A percentile compares a stretch with the other conserved stretches of the same genome.
Evolutionary conservation across 805 yeast genomes (phyloP).

Genomic region (Naumovozyma dairenensis): DNA sequence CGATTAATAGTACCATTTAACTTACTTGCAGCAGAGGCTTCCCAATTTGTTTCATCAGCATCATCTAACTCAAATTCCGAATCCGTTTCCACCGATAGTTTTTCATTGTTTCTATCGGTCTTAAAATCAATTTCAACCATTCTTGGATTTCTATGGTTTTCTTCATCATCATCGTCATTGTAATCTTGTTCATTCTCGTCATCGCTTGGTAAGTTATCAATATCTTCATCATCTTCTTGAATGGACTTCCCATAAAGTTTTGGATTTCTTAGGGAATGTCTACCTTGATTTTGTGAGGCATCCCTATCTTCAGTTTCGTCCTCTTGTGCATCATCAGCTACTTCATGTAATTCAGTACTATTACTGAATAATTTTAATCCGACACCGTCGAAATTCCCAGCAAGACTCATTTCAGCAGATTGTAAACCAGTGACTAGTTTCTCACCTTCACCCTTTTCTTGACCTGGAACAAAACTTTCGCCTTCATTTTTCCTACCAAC

Average conservation of each 20-base stretch:
- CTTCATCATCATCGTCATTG: conserved; percentile 31
- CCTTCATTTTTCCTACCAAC: conserved; percentile 29
- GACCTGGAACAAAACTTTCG: conserved; percentile 46
- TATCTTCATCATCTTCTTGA: conserved; percentile 37
- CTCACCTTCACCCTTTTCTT: conserved; percentile 78
- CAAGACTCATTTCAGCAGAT: conserved; percentile 49
- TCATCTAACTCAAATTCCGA: conserved; percentile 38
- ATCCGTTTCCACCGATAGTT: conserved; percentile 41
- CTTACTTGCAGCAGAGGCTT: conserved; percentile 44
- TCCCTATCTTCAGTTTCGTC: conserved; percentile 27
- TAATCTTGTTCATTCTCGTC: conserved; percentile 37
- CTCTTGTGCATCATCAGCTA: conserved; percentile 34
- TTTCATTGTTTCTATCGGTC: conserved; percentile 29
- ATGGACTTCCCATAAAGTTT: conserved; percentile 46
- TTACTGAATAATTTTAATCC: conserved; percentile 69
- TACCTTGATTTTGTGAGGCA: conserved; percentile 41
- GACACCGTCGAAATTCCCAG: conserved; percentile 50
- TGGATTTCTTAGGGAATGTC: conserved; percentile 54
- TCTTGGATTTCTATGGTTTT: no score
- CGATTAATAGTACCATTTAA: conserved; percentile 40
- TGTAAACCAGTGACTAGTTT: conserved; percentile 75
- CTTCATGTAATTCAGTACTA: conserved; percentile 40
- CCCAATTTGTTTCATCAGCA: conserved; percentile 30
- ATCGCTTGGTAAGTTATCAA: conserved; percentile 36
- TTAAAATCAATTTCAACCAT: conserved; percentile 41